Conservation (phyloP, 306 rosid species). For the Crataegus laevigata region DNA sequence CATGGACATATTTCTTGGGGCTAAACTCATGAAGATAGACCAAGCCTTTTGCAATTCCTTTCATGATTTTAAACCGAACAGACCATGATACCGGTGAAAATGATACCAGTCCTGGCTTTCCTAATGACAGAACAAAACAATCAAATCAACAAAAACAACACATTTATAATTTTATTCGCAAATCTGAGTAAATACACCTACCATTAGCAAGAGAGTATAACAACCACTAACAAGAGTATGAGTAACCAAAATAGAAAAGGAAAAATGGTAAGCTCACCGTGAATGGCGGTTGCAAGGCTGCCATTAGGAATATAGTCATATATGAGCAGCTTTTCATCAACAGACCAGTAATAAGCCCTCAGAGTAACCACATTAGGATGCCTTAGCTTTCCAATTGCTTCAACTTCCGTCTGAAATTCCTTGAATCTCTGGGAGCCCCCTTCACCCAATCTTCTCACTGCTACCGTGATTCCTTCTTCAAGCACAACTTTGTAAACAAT, state of each 20-base stretch:
- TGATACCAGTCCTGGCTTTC: slow-evolving; percentile 57
- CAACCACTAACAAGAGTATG: neutral
- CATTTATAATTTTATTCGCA: neutral
- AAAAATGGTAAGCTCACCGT: slow-evolving; percentile 39
- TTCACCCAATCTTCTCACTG: slow-evolving; percentile 94
- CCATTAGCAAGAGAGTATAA: neutral
- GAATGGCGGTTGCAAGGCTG: slow-evolving; percentile 81
- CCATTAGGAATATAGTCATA: slow-evolving; percentile 89
- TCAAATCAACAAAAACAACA: slow-evolving; percentile 17
- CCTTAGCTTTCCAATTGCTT: slow-evolving; percentile 90
- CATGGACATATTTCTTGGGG: slow-evolving; percentile 95
- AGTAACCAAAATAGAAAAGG: neutral
- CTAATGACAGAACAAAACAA: slow-evolving; percentile 36
- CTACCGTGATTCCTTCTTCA: slow-evolving; percentile 80
- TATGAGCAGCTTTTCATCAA: slow-evolving; percentile 94
- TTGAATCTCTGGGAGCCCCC: slow-evolving; percentile 98
- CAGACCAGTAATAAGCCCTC: slow-evolving; percentile 96
- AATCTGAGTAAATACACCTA: neutral
- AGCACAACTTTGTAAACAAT: slow-evolving; percentile 97
- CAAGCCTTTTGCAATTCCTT: slow-evolving; percentile 80
- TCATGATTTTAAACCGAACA: slow-evolving; percentile 59
- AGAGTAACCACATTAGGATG: slow-evolving; percentile 82
- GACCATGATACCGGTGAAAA: slow-evolving; percentile 67
- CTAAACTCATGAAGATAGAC: slow-evolving; percentile 84
- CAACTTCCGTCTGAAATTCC: slow-evolving; percentile 96